Evolutionary conservation across 371 early-diverging fungal species (phyloP).

Genomic region (Mucor racemosus): DNA sequence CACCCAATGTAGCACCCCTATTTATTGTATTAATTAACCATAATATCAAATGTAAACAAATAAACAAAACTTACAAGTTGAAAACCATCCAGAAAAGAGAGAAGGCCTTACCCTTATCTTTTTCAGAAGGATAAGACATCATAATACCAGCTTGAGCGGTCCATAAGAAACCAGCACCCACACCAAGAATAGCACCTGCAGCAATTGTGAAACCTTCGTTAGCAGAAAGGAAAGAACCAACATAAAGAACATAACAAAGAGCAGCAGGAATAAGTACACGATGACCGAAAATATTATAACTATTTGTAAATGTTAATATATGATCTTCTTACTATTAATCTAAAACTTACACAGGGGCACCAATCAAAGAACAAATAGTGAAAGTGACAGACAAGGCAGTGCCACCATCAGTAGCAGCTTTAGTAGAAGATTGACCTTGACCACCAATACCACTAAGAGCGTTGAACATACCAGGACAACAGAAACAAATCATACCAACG

Average conservation of each 20-base stretch:
- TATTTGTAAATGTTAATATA: neutral
- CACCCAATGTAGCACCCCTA: slow-evolving; percentile 27
- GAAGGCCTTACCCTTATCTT: slow-evolving; percentile 71
- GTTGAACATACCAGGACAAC: slow-evolving; percentile 59
- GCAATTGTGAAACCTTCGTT: slow-evolving; percentile 50
- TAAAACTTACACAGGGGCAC: slow-evolving; percentile 51
- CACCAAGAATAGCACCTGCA: slow-evolving; percentile 66
- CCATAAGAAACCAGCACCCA: slow-evolving; percentile 55
- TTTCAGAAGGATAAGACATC: slow-evolving; percentile 77
- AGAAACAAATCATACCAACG: slow-evolving; percentile 75
- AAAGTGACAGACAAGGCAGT: slow-evolving; percentile 68
- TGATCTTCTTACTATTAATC: neutral
- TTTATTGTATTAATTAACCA: neutral
- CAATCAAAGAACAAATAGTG: slow-evolving; percentile 65
- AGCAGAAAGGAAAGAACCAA: slow-evolving; percentile 57
- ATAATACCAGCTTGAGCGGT: slow-evolving; percentile 76
- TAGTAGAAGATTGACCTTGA: slow-evolving; percentile 58
- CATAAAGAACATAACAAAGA: slow-evolving; percentile 59
- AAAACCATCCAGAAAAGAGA: slow-evolving; percentile 80
- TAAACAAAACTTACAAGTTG: slow-evolving; percentile 49
- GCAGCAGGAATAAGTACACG: slow-evolving; percentile 57
- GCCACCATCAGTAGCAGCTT: slow-evolving; percentile 65
- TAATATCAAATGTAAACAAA: neutral
- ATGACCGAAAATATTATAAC: slow-evolving; percentile 61
- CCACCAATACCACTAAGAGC: slow-evolving; percentile 57